A percentile compares a stretch with the other conserved stretches of the same genome.
Evolutionary conservation across 192 early-diverging fungal species (phyloP).

Genomic region (Entophlyctis luteolus): DNA sequence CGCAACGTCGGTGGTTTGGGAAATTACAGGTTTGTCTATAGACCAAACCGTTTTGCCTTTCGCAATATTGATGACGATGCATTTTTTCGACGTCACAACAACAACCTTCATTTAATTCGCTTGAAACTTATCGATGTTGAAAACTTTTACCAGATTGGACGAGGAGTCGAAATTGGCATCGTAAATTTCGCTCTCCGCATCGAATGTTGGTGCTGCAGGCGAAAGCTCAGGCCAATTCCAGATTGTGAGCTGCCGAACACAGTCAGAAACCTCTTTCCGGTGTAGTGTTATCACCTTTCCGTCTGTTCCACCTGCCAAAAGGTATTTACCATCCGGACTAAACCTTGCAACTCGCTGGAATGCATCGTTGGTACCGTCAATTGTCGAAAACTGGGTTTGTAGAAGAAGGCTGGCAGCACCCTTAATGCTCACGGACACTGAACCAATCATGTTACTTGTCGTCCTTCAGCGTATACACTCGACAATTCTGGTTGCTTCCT

Average conservation of each 20-base stretch:
- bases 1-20: slow-evolving; percentile 14
- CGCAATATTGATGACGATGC: slow-evolving; percentile 29
- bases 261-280: too few relatives aligned
- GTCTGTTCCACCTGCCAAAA: slow-evolving; percentile 68
- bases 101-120: slow-evolving; percentile 39
- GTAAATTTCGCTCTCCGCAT: slow-evolving; percentile 58
- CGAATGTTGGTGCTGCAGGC: slow-evolving; percentile 42
- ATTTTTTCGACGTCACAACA: slow-evolving; percentile 44
- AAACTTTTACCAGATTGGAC: slow-evolving; percentile 27
- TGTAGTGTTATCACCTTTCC: slow-evolving; percentile 53
- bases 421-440: too few relatives aligned
- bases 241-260: slow-evolving; percentile 38
- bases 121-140: not conserved
- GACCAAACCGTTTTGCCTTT: slow-evolving; percentile 44
- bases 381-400: slow-evolving; percentile 20
- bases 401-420: slow-evolving; percentile 3
- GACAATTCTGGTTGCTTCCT: slow-evolving; percentile 76
- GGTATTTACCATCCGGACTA: slow-evolving; percentile 59
- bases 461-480: slow-evolving; percentile 63
- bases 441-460: slow-evolving; percentile 34
- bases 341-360: slow-evolving; percentile 60
- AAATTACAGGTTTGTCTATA: slow-evolving; percentile 33
- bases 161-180: slow-evolving; percentile 64
- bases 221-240: slow-evolving; percentile 62
- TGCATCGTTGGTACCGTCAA: not conserved